Evolutionary conservation across 108 stramenopile genomes (phyloP).

Genomic region (Skeletonema marinoi): DNA sequence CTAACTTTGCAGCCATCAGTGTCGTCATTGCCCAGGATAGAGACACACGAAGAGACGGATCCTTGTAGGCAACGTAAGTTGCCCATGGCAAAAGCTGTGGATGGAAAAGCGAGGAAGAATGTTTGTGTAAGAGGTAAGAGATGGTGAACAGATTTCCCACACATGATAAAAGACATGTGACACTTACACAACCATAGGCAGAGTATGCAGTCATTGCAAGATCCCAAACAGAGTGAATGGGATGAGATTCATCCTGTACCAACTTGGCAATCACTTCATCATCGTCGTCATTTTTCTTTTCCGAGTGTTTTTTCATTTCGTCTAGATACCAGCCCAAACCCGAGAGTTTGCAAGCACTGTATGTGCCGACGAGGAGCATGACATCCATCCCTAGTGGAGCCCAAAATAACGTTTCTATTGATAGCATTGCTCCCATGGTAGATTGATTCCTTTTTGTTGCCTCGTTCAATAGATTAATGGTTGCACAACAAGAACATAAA

Average conservation of each 20-base stretch:
- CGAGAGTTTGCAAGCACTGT: not conserved
- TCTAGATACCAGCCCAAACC: conserved; percentile 19
- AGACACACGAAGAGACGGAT: conserved; percentile 12
- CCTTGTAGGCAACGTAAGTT: conserved; percentile 19
- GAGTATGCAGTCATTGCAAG: conserved; percentile 29
- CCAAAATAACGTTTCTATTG: conserved; percentile 26
- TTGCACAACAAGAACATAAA: not conserved
- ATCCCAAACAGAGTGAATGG: conserved; percentile 29
- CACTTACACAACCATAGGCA: conserved; percentile 14
- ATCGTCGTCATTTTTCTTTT: conserved; percentile 15
- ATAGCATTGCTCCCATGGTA: not conserved
- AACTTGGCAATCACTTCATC: not conserved
- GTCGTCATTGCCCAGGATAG: conserved; percentile 20
- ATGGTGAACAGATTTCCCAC: too few relatives aligned
- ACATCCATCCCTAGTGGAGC: conserved; percentile 16
- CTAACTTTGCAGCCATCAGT: conserved; percentile 12
- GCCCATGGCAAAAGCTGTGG: conserved; percentile 18
- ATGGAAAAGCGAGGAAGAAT: too few relatives aligned
- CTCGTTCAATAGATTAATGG: not conserved
- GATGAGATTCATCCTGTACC: conserved; percentile 10
- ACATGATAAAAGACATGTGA: not conserved
- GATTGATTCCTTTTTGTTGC: not conserved
- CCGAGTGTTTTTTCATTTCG: conserved; percentile 1
- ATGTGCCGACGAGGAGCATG: conserved; percentile 19
- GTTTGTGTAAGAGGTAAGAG: too few relatives aligned